These are phyloP conservation scores for Elsinoe perseae DNA, from an alignment of 2,329 filamentous ascomycete genomes.

Conservation along the genomic window DNA sequence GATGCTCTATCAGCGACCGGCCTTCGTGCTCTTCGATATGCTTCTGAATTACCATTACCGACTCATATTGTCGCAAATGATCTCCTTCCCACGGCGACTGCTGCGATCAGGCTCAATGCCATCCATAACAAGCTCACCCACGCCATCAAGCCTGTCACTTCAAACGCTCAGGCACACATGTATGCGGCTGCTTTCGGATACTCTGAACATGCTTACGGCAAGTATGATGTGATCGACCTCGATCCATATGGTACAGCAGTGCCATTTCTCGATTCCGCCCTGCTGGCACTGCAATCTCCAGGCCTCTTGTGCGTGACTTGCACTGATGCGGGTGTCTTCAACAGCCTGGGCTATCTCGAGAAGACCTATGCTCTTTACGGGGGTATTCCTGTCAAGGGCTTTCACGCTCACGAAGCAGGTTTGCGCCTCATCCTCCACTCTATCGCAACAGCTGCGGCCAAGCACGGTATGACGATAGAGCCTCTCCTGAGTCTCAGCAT, in stretches of 20 bases:
- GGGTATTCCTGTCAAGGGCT: slow-evolving; percentile 75
- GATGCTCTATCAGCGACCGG: slow-evolving; percentile 93
- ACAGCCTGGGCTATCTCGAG: slow-evolving; percentile 86
- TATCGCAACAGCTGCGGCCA: slow-evolving; percentile 69
- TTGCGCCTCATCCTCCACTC: slow-evolving; percentile 78
- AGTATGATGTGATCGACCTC: slow-evolving; percentile 90
- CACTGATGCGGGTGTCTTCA: slow-evolving; percentile 92
- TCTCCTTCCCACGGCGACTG: slow-evolving; percentile 48
- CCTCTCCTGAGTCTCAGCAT: slow-evolving; percentile 88
- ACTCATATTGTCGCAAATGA: slow-evolving; percentile 65
- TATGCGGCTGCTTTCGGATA: slow-evolving; percentile 48
- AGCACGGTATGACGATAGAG: slow-evolving; percentile 82
- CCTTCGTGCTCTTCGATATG: slow-evolving; percentile 82
- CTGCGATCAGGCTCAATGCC: slow-evolving; percentile 74
- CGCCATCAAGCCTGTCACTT: slow-evolving; percentile 64
- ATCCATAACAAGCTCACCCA: slow-evolving; percentile 68
- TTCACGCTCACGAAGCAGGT: slow-evolving; percentile 81
- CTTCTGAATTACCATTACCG: slow-evolving; percentile 77
- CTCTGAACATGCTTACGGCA: slow-evolving; percentile 34
- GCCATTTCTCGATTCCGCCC: slow-evolving; percentile 81
- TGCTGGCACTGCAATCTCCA: slow-evolving; percentile 80
- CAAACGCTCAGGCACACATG: slow-evolving; percentile 88
- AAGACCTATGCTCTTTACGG: slow-evolving; percentile 94
- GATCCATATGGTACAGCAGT: slow-evolving; percentile 94
- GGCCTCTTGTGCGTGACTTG: slow-evolving; percentile 92